phyloP scores from a whole-genome alignment of 2,329 filamentous ascomycete species.

The Colletotrichum nymphaeae region DNA sequence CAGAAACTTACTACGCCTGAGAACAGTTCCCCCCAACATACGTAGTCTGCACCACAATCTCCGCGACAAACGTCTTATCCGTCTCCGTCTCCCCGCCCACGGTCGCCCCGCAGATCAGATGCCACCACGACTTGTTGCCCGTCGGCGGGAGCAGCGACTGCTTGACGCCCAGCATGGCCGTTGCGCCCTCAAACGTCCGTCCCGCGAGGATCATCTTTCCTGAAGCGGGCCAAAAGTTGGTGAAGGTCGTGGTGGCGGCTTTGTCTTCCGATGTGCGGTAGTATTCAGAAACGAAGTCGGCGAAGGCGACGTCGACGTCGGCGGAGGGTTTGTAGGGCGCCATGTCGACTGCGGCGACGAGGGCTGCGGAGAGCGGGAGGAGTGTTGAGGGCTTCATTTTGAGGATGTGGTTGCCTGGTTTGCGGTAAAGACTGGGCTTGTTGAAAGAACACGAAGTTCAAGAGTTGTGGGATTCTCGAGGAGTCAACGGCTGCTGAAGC shows the following conservation, averaged over 20 bases:
- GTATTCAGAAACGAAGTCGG: slow-evolving; percentile 16
- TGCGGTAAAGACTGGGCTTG: not conserved
- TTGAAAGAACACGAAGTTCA: too few species aligned
- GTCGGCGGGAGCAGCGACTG: slow-evolving; percentile 18
- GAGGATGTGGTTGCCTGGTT: too few species aligned
- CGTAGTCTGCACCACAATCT: slow-evolving; percentile 28
- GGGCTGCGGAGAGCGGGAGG: not conserved
- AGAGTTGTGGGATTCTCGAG: not conserved
- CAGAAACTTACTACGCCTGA: slow-evolving; percentile 23
- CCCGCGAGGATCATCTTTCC: slow-evolving; percentile 8
- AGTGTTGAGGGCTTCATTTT: slow-evolving; percentile 17
- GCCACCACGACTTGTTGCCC: slow-evolving; percentile 21
- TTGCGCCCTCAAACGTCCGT: not conserved
- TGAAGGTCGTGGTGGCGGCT: slow-evolving; percentile 5
- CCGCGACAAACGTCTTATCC: slow-evolving; percentile 18
- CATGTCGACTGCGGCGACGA: slow-evolving; percentile 20
- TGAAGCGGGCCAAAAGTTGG: slow-evolving; percentile 28
- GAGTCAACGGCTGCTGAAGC: not conserved
- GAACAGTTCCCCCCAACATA: slow-evolving; percentile 15
- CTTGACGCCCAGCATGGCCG: slow-evolving; percentile 19
- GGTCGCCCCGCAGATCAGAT: slow-evolving; percentile 25
- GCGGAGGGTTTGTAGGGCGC: slow-evolving; percentile 9
- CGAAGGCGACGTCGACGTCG: slow-evolving; percentile 9
- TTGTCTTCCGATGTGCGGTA: slow-evolving; percentile 21
- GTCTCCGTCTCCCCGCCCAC: slow-evolving; percentile 2